Percentiles rank a stretch among this genome's conserved stretches.
Evolutionary conservation across 495 filamentous ascomycete species (phyloP).

Genomic region (Penicillium maclennaniae): DNA sequence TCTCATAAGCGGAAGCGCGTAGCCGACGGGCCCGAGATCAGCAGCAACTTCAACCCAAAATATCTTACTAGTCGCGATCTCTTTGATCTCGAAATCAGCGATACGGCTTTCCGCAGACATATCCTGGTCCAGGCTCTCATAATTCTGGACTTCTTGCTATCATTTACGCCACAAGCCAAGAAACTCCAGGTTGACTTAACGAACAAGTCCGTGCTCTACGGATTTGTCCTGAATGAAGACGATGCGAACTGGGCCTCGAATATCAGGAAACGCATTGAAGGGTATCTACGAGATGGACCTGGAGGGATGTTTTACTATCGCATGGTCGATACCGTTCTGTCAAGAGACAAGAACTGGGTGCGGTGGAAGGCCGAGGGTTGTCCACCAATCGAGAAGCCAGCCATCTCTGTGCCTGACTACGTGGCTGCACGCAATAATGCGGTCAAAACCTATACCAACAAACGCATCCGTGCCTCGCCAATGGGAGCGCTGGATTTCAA

Average conservation of each 20-base stretch:
- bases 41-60: slow-evolving; percentile 87
- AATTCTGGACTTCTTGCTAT: slow-evolving; percentile 86
- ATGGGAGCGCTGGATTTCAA: slow-evolving; percentile 69
- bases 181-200: slow-evolving; percentile 66
- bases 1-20: slow-evolving; percentile 70
- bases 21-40: slow-evolving; percentile 56
- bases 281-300: slow-evolving; percentile 68
- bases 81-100: slow-evolving; percentile 92
- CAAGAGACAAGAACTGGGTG: slow-evolving; percentile 96
- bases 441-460: slow-evolving; percentile 60
- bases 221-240: slow-evolving; percentile 70
- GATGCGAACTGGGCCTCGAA: slow-evolving; percentile 78
- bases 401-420: slow-evolving; percentile 63
- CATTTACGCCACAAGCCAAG: slow-evolving; percentile 78
- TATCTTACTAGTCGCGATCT: slow-evolving; percentile 93
- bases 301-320: slow-evolving; percentile 86
- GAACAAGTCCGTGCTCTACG: slow-evolving; percentile 85
- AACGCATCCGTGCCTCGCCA: slow-evolving; percentile 60
- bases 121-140: slow-evolving; percentile 93
- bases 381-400: slow-evolving; percentile 72
- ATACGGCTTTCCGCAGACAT: slow-evolving; percentile 88
- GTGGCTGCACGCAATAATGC: slow-evolving; percentile 60
- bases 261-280: slow-evolving; percentile 69
- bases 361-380: slow-evolving; percentile 96
- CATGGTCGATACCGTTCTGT: slow-evolving; percentile 92